Conservation (phyloP, 257 asterid species). For the Capsicum baccatum region DNA sequence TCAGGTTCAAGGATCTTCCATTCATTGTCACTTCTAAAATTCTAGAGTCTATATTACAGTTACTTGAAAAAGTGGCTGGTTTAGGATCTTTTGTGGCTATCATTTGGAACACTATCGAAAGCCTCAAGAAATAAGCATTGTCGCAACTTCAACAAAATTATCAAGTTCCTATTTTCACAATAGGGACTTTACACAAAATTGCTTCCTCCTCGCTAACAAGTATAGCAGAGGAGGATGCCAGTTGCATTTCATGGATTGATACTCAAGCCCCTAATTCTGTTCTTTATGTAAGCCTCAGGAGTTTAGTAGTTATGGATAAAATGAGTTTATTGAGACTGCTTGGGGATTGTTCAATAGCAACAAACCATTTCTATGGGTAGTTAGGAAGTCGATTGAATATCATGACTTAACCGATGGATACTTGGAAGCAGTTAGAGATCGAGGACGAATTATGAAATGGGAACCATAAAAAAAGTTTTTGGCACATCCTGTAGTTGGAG, state of each 20-base stretch:
- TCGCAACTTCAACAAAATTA: slow-evolving; percentile 30
- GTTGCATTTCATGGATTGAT: slow-evolving; percentile 57
- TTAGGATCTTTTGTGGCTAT: slow-evolving; percentile 37
- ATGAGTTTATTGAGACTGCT: slow-evolving; percentile 46
- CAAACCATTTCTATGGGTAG: slow-evolving; percentile 56
- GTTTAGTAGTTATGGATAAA: slow-evolving; percentile 41
- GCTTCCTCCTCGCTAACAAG: slow-evolving; percentile 45
- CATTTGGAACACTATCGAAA: slow-evolving; percentile 41
- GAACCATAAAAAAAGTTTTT: slow-evolving; percentile 43
- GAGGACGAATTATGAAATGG: slow-evolving; percentile 41
- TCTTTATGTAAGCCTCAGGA: slow-evolving; percentile 56
- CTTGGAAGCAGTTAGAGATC: not conserved
- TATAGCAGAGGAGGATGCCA: slow-evolving; percentile 42
- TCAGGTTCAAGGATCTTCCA: slow-evolving; percentile 45
- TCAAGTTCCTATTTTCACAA: slow-evolving; percentile 41
- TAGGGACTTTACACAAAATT: slow-evolving; percentile 49
- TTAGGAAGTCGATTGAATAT: slow-evolving; percentile 36
- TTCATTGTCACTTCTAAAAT: not conserved
- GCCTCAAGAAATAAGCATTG: slow-evolving; percentile 35
- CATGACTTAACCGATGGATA: slow-evolving; percentile 29
- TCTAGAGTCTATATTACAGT: not conserved
- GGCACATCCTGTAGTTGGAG: slow-evolving; percentile 41
- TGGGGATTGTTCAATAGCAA: slow-evolving; percentile 52
- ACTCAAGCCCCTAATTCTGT: slow-evolving; percentile 47
- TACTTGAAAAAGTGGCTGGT: not conserved